Evolutionary conservation across 768 basidiomycete species (phyloP).

Genomic region (Cyclocybe cylindracea): DNA sequence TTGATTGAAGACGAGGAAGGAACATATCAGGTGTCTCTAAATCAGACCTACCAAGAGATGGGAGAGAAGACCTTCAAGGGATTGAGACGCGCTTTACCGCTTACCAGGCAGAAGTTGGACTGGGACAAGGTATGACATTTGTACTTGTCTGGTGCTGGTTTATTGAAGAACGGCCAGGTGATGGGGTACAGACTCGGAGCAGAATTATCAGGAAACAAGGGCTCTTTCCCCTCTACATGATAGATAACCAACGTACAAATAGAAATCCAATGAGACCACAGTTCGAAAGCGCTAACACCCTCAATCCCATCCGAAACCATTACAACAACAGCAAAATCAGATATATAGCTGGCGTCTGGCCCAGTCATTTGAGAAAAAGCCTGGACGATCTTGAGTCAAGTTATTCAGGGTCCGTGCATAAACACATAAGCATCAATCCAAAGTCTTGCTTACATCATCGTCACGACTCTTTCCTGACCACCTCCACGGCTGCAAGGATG

Average conservation of each 20-base stretch:
- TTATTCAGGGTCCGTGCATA: constrained; percentile 41
- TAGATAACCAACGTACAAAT: not conserved
- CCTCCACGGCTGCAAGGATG: constrained; percentile 41
- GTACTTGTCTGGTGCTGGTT: not conserved
- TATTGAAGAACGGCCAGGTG: constrained; percentile 30
- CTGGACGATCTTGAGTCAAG: no score
- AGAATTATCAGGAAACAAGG: constrained; percentile 70
- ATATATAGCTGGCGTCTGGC: not conserved
- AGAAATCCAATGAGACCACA: not conserved
- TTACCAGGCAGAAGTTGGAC: constrained; percentile 92
- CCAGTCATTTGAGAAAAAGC: no score
- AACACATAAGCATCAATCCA: constrained; percentile 7
- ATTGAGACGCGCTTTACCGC: constrained; percentile 84
- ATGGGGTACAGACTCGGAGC: constrained; percentile 74
- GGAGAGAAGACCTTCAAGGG: constrained; percentile 93
- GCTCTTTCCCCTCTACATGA: constrained; percentile 40
- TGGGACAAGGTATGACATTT: constrained; percentile 80
- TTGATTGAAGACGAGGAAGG: constrained; percentile 81
- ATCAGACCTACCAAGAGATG: constrained; percentile 85
- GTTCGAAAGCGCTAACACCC: not conserved
- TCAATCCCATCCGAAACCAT: no score
- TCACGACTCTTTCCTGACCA: constrained; percentile 38
- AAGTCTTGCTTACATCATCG: constrained; percentile 41
- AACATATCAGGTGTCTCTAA: constrained; percentile 77
- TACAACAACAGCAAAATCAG: not conserved